These are phyloP conservation scores for Cydonia oblonga DNA, from an alignment of 331 rosid genomes.

Conservation along the genomic window DNA sequence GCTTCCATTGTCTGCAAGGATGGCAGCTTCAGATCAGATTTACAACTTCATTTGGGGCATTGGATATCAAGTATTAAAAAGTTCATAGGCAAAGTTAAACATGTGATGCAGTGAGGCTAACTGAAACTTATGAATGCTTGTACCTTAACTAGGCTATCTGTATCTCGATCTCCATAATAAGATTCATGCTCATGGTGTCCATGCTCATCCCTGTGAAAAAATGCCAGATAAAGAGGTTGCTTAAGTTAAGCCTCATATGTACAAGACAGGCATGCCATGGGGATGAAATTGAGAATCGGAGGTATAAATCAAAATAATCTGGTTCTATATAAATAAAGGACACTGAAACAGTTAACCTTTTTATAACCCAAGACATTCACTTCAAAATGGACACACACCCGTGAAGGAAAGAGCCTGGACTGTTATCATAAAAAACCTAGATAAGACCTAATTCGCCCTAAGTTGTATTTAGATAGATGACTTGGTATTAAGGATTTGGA, in stretches of 20 bases:
- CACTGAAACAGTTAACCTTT: background rate
- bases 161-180: conserved; percentile 89
- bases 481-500: background rate
- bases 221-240: background rate
- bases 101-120: background rate
- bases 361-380: background rate
- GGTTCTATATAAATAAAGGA: background rate
- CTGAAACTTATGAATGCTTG: background rate
- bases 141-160: conserved; percentile 83
- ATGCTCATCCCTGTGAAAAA: conserved; percentile 55
- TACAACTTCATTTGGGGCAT: conserved; percentile 2
- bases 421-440: too few species aligned
- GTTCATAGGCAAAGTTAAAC: background rate
- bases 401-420: too few species aligned
- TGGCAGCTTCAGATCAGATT: conserved; percentile 14
- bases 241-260: background rate
- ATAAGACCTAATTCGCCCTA: background rate
- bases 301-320: background rate
- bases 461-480: background rate
- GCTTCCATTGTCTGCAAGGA: conserved; percentile 61
- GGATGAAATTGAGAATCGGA: background rate
- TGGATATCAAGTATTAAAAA: background rate
- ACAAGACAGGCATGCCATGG: background rate
- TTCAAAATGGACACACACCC: too few species aligned
- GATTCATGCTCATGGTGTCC: conserved; percentile 97